phyloP scores from a whole-genome alignment of 768 basidiomycete genomes.

The Dioszegia aurantiaca region DNA sequence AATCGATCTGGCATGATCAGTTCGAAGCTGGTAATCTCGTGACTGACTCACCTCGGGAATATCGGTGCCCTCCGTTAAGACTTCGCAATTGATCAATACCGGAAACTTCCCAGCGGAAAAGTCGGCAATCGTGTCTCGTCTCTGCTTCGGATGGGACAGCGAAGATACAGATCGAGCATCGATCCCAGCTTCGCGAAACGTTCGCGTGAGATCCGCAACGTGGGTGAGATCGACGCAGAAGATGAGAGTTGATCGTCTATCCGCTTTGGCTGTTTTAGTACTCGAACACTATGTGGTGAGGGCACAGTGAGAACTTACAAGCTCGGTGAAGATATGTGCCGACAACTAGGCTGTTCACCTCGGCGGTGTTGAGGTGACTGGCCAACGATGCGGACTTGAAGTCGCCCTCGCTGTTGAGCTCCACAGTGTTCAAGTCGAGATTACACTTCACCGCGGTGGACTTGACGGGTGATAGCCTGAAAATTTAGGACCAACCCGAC shows the following conservation, averaged over 20 bases:
- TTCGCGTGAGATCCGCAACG: slow-evolving; percentile 67
- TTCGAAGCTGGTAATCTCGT: no score
- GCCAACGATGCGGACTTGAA: slow-evolving; percentile 76
- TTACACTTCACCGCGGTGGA: slow-evolving; percentile 78
- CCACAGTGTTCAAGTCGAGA: slow-evolving; percentile 67
- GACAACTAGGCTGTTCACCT: slow-evolving; percentile 73
- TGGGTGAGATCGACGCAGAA: slow-evolving; percentile 86
- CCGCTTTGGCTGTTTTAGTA: no score
- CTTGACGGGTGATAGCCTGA: slow-evolving; percentile 77
- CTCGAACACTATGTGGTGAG: no score
- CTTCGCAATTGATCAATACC: slow-evolving; percentile 89
- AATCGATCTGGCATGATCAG: slow-evolving; percentile 66
- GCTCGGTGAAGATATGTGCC: slow-evolving; percentile 83
- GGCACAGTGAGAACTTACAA: slow-evolving; percentile 55
- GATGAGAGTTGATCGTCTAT: slow-evolving; percentile 81
- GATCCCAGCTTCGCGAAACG: slow-evolving; percentile 70
- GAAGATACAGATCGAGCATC: slow-evolving; percentile 81
- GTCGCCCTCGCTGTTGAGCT: slow-evolving; percentile 71
- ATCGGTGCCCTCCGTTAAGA: slow-evolving; percentile 90
- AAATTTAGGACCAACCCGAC: neutral
- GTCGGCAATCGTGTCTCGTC: slow-evolving; percentile 62
- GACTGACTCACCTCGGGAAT: slow-evolving; percentile 64
- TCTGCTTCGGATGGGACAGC: slow-evolving; percentile 63
- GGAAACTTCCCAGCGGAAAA: slow-evolving; percentile 76
- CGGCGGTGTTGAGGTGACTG: slow-evolving; percentile 73